Percentiles rank a stretch among this genome's conserved stretches.
Conservation (phyloP, 2,329 filamentous ascomycete species). For the Diaporthe aspalathi region DNA sequence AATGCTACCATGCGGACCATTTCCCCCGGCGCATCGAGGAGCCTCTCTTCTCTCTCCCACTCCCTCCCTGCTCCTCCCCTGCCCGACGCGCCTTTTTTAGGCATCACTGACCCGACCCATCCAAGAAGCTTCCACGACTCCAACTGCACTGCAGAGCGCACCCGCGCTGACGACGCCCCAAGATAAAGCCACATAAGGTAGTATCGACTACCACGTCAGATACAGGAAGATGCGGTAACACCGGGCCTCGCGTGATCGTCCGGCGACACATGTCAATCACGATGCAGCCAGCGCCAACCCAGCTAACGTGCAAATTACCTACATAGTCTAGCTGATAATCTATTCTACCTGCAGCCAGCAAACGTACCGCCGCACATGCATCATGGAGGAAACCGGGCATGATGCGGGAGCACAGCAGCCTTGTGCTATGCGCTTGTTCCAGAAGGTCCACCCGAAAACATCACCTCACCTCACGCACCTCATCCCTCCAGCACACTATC, state of each 20-base stretch:
- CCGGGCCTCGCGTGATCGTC: constrained; percentile 15
- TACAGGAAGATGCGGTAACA: not conserved
- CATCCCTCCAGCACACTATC: too few species aligned
- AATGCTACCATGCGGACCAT: not conserved
- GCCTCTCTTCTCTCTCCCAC: not conserved
- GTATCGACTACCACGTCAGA: not conserved
- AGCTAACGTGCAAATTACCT: too few species aligned
- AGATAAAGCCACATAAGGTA: too few species aligned
- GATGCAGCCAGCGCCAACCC: too few species aligned
- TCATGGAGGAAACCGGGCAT: too few species aligned
- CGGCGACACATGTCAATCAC: not conserved
- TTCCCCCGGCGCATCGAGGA: not conserved
- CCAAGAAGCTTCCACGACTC: not conserved
- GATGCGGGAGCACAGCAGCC: not conserved
- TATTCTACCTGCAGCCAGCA: constrained; percentile 14
- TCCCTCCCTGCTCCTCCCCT: not conserved
- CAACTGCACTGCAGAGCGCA: too few species aligned
- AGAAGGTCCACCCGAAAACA: constrained; percentile 11
- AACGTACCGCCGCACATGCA: not conserved
- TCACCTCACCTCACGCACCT: not conserved
- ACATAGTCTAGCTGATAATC: too few species aligned
- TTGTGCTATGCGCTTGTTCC: constrained; percentile 6
- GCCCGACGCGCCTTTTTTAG: constrained; percentile 1
- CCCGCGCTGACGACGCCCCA: too few species aligned
- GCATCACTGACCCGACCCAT: not conserved